phyloP scores from a whole-genome alignment of 108 stramenopile genomes.

The Seminavis robusta region DNA sequence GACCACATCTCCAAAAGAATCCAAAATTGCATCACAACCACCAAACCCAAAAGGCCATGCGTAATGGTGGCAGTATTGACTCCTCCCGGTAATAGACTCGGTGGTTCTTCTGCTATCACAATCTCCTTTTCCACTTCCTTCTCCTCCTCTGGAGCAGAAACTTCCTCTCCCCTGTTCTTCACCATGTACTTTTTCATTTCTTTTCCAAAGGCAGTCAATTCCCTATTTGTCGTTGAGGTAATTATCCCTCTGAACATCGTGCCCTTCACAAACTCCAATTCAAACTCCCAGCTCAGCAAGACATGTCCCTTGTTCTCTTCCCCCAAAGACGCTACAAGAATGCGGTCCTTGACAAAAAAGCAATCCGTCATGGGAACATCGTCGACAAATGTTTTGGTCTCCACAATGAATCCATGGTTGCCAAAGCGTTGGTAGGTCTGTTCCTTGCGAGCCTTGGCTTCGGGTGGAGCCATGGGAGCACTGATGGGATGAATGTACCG shows the following conservation, averaged over 20 bases:
- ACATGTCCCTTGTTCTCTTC: slow-evolving; percentile 28
- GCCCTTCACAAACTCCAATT: slow-evolving; percentile 69
- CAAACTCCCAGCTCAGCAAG: slow-evolving; percentile 41
- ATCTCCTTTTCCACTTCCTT: too few relatives aligned
- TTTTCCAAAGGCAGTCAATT: slow-evolving; percentile 56
- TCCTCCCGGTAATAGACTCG: too few relatives aligned
- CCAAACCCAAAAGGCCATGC: too few relatives aligned
- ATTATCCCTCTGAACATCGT: slow-evolving; percentile 77
- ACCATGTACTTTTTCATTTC: slow-evolving; percentile 17
- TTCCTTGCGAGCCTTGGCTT: slow-evolving; percentile 65
- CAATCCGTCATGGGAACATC: slow-evolving; percentile 89
- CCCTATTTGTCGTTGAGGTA: slow-evolving; percentile 49
- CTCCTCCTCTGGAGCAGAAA: too few relatives aligned
- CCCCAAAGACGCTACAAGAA: slow-evolving; percentile 39
- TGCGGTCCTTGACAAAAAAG: slow-evolving; percentile 73
- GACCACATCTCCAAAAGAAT: too few relatives aligned
- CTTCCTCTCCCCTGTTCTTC: too few relatives aligned
- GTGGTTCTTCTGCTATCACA: too few relatives aligned
- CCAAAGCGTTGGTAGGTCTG: slow-evolving; percentile 57
- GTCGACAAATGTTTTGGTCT: slow-evolving; percentile 66
- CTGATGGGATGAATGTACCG: slow-evolving; percentile 75
- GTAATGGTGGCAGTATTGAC: too few relatives aligned
- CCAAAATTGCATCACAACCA: too few relatives aligned
- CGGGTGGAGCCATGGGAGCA: slow-evolving; percentile 83
- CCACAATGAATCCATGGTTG: slow-evolving; percentile 51